These are phyloP conservation scores for Juglanconis oblonga DNA, from an alignment of 2,329 filamentous ascomycete genomes.

Conservation along the genomic window DNA sequence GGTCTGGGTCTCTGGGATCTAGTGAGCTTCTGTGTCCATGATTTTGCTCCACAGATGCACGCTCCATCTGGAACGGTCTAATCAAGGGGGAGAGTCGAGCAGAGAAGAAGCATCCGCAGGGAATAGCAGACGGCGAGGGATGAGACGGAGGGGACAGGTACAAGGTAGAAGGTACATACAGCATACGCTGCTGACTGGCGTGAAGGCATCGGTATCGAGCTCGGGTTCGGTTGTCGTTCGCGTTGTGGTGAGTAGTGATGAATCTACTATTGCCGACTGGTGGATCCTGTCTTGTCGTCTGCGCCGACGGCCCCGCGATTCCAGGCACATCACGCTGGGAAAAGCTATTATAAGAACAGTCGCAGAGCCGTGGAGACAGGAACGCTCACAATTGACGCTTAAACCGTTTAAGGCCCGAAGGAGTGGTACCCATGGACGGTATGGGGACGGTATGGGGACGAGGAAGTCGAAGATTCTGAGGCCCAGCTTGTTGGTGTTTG, in stretches of 20 bases:
- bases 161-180: background rate
- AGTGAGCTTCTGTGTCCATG: constrained; percentile 33
- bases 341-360: background rate
- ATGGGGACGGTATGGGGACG: too few species aligned
- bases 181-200: too few species aligned
- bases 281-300: background rate
- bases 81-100: constrained; percentile 23
- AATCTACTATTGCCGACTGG: background rate
- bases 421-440: background rate
- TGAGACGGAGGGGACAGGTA: too few species aligned
- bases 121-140: constrained; percentile 21
- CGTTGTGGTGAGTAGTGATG: too few species aligned
- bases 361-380: background rate
- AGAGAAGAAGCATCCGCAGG: constrained; percentile 8
- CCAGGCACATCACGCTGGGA: constrained; percentile 18
- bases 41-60: constrained; percentile 24
- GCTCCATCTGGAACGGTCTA: constrained; percentile 27
- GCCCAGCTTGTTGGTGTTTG: too few species aligned
- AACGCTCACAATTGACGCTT: background rate
- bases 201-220: too few species aligned
- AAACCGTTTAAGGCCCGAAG: background rate
- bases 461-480: too few species aligned
- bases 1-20: constrained; percentile 32
- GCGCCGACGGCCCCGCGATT: background rate
- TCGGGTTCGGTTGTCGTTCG: too few species aligned